Percentiles rank a stretch among this genome's conserved stretches.
Conservation (phyloP, 164 flowering plant genomes). For the Brasenia schreberi region DNA sequence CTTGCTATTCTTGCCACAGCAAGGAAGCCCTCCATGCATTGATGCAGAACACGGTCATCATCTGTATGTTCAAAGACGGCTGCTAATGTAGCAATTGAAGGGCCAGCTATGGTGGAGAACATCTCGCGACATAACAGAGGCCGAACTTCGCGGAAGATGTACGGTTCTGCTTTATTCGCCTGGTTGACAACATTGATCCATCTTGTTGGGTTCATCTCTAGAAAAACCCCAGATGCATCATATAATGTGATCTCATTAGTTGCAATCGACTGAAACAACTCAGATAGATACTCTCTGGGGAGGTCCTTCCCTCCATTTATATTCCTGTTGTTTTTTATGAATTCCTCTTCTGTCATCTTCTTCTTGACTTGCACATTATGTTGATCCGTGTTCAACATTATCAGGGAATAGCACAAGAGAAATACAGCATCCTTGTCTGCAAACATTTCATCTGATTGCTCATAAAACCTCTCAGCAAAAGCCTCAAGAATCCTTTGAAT, state of each 20-base stretch:
- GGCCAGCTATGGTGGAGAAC: constrained; percentile 82
- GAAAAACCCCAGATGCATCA: constrained; percentile 18
- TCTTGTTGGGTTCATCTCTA: constrained; percentile 55
- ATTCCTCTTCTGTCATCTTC: constrained; percentile 99
- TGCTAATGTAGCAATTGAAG: constrained; percentile 55
- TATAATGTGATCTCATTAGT: constrained; percentile 44
- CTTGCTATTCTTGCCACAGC: constrained; percentile 51
- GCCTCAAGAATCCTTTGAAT: constrained; percentile 79
- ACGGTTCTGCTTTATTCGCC: constrained; percentile 31
- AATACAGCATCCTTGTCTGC: constrained; percentile 71
- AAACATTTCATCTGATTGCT: constrained; percentile 57
- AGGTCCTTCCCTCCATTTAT: constrained; percentile 91
- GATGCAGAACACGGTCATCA: constrained; percentile 66
- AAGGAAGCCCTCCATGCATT: constrained; percentile 64
- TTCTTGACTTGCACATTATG: constrained; percentile 86
- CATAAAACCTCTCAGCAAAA: constrained; percentile 73
- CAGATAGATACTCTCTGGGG: constrained; percentile 73
- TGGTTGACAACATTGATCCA: constrained; percentile 69
- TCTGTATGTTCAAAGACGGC: constrained; percentile 73
- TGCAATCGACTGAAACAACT: constrained; percentile 72
- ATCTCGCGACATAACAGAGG: constrained; percentile 56
- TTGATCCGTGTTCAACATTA: constrained; percentile 95
- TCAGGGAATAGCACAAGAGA: constrained; percentile 74
- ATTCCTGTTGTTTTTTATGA: constrained; percentile 80
- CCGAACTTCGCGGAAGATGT: constrained; percentile 26